These are phyloP conservation scores for Reticulascus tulasneorum DNA, from an alignment of 2,329 filamentous ascomycete genomes.

Conservation along the genomic window DNA sequence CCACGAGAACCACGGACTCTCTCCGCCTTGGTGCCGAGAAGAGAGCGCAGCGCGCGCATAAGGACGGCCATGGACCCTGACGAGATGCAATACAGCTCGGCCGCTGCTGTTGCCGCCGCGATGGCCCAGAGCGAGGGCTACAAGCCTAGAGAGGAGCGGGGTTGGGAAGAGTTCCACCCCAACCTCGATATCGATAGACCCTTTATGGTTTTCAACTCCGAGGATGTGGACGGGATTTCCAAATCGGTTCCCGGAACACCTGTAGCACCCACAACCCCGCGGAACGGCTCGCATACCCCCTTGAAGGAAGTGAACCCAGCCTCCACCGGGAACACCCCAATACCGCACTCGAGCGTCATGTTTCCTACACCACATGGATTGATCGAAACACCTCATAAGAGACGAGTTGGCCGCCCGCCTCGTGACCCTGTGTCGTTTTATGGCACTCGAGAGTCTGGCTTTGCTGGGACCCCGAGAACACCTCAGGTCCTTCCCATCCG, in stretches of 20 bases:
- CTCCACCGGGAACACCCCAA: conserved; percentile 39
- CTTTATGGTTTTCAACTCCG: conserved; percentile 73
- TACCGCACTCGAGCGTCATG: conserved; percentile 28
- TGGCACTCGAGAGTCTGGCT: conserved; percentile 42
- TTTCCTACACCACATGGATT: conserved; percentile 26
- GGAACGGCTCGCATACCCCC: conserved; percentile 42
- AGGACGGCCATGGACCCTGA: conserved; percentile 52
- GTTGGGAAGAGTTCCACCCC: conserved; percentile 97
- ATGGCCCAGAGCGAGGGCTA: conserved; percentile 92
- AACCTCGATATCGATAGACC: conserved; percentile 84
- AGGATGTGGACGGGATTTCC: conserved; percentile 74
- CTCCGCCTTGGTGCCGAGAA: conserved; percentile 45
- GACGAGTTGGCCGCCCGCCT: conserved; percentile 41
- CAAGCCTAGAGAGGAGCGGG: conserved; percentile 92
- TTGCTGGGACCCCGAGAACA: conserved; percentile 44
- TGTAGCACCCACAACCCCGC: conserved; percentile 31
- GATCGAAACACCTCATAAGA: conserved; percentile 34
- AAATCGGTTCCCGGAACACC: conserved; percentile 30
- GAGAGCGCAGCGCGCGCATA: conserved; percentile 54
- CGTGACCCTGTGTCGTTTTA: conserved; percentile 52
- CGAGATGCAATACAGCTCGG: conserved; percentile 74
- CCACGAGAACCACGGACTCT: conserved; percentile 20
- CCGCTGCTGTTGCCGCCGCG: conserved; percentile 82
- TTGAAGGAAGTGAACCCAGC: conserved; percentile 40
- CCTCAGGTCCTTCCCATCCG: conserved; percentile 70